phyloP scores from a whole-genome alignment of 2,329 filamentous ascomycete genomes.

The Sporothrix dimorphospora region DNA sequence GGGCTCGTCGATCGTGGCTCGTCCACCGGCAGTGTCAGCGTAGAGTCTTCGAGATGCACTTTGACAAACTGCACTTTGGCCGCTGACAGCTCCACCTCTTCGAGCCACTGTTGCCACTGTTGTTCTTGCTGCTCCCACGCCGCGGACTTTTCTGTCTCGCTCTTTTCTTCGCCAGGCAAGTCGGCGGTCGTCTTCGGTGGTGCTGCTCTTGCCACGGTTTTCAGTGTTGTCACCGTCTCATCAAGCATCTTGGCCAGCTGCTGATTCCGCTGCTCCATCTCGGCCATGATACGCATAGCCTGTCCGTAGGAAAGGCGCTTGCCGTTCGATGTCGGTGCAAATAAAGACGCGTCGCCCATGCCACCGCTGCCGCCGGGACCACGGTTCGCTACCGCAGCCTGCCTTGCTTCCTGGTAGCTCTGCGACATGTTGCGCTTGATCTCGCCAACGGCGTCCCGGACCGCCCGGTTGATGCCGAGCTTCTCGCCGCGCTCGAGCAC shows the following conservation, averaged over 20 bases:
- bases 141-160: not conserved
- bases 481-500: constrained; percentile 74
- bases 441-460: constrained; percentile 80
- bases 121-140: not conserved
- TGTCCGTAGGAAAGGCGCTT: constrained; percentile 15
- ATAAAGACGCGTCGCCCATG: not conserved
- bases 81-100: constrained; percentile 61
- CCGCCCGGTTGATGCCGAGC: constrained; percentile 77
- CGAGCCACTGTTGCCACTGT: constrained; percentile 50
- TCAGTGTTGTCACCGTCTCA: constrained; percentile 65
- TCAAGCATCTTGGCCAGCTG: constrained; percentile 70
- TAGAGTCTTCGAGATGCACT: constrained; percentile 61
- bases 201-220: constrained; percentile 57
- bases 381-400: constrained; percentile 40
- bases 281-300: constrained; percentile 31
- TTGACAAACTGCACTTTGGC: constrained; percentile 69
- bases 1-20: constrained; percentile 21
- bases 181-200: constrained; percentile 47
- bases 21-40: constrained; percentile 39
- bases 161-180: not conserved
- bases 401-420: constrained; percentile 62
- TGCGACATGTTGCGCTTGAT: constrained; percentile 76
- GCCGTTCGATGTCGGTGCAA: not conserved
- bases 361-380: not conserved
- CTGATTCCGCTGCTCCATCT: constrained; percentile 62